These are phyloP conservation scores for Lecanoromycetidae sp. DNA, from an alignment of 2,329 filamentous ascomycete species.

Conservation along the genomic window DNA sequence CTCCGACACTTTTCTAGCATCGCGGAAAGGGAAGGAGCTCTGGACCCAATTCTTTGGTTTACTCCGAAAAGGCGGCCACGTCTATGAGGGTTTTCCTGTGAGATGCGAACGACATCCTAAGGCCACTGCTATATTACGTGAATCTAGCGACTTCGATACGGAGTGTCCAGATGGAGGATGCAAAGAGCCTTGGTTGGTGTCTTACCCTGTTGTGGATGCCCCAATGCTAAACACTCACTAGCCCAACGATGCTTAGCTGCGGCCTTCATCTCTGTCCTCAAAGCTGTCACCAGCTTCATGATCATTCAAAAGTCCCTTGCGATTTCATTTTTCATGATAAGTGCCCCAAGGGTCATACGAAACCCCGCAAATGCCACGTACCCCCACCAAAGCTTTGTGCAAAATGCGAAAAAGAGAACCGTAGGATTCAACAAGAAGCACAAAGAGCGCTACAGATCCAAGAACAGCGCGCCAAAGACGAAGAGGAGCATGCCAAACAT, in stretches of 20 bases:
- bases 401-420: neutral
- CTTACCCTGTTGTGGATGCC: too few relatives aligned
- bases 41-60: constrained; percentile 49
- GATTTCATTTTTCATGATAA: neutral
- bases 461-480: neutral
- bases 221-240: too few relatives aligned
- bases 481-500: neutral
- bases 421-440: neutral
- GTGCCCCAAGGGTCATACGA: neutral
- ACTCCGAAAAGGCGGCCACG: constrained; percentile 38
- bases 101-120: constrained; percentile 49
- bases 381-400: neutral
- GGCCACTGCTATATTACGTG: constrained; percentile 34
- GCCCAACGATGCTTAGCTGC: constrained; percentile 42
- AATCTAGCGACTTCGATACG: constrained; percentile 46
- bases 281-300: constrained; percentile 49
- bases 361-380: neutral
- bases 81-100: constrained; percentile 51
- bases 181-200: constrained; percentile 45
- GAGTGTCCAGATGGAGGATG: constrained; percentile 62
- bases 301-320: constrained; percentile 41
- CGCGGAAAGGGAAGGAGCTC: constrained; percentile 42
- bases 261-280: constrained; percentile 46
- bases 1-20: constrained; percentile 51
- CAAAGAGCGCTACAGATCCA: neutral